phyloP scores from a whole-genome alignment of 169 alveolate species.

The Perkinsus chesapeaki region DNA sequence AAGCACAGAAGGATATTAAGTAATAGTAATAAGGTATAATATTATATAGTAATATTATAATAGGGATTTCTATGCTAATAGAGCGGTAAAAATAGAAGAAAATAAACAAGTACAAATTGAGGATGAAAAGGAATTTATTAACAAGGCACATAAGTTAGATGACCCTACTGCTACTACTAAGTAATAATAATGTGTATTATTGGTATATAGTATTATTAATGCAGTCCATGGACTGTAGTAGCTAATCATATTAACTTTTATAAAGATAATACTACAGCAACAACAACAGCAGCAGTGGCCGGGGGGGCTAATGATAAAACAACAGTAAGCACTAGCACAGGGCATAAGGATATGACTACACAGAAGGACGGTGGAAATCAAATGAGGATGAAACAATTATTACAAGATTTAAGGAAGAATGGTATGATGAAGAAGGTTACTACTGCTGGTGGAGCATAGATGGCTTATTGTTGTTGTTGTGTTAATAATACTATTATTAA shows the following conservation, averaged over 20 bases:
- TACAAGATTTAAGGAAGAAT: neutral
- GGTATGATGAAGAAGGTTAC: neutral
- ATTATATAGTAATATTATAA: too few relatives aligned
- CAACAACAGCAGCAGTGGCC: neutral
- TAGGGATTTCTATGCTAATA: neutral
- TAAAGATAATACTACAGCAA: neutral
- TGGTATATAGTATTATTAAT: neutral
- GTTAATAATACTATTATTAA: neutral
- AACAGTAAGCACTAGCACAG: neutral
- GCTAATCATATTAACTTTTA: neutral
- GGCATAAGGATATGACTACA: neutral
- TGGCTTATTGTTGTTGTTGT: neutral
- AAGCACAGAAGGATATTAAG: neutral
- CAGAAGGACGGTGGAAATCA: neutral
- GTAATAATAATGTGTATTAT: neutral
- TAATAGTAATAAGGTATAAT: too few relatives aligned
- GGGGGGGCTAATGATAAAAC: neutral
- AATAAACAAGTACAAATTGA: neutral
- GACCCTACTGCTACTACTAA: neutral
- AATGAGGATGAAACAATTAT: neutral
- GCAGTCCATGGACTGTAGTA: neutral
- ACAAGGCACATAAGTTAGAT: neutral
- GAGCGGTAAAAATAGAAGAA: neutral
- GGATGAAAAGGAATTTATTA: neutral
- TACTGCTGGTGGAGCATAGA: neutral